phyloP scores from a whole-genome alignment of 2,329 filamentous ascomycete species.

The Pseudogymnoascus pannorum region DNA sequence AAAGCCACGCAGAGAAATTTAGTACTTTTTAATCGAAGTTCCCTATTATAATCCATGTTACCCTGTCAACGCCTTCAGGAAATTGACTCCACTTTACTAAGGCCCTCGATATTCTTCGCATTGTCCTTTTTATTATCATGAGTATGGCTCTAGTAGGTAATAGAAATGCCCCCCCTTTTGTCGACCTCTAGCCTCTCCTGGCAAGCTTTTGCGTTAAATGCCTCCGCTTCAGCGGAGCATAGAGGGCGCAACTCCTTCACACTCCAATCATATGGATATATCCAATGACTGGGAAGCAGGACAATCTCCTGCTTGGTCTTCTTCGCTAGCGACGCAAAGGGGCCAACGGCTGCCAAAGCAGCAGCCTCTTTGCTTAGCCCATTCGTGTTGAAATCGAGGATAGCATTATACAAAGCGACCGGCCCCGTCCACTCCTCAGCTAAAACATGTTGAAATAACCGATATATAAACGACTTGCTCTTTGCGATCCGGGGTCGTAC shows the following conservation, averaged over 20 bases:
- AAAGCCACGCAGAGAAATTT: no score
- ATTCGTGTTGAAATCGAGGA: slow-evolving; percentile 1
- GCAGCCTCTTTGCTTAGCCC: neutral
- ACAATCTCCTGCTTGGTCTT: slow-evolving; percentile 16
- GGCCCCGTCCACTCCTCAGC: neutral
- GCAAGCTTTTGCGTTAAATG: neutral
- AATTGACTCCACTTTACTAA: no score
- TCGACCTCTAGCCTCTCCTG: neutral
- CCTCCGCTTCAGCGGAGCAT: neutral
- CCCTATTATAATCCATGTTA: no score
- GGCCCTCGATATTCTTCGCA: slow-evolving; percentile 2
- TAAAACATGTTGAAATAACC: neutral
- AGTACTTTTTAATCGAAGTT: no score
- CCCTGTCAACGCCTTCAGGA: no score
- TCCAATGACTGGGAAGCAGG: slow-evolving; percentile 18
- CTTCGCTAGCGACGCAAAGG: neutral
- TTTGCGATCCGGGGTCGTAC: slow-evolving; percentile 7
- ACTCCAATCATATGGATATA: slow-evolving; percentile 26
- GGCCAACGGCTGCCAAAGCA: neutral
- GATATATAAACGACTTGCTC: neutral
- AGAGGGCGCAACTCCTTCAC: neutral
- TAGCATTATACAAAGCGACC: neutral
- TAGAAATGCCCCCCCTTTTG: neutral
- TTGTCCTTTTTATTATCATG: neutral
- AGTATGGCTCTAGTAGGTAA: slow-evolving; percentile 1